Base-by-base conservation (phyloP, 805 yeast genomes). In the Wickerhamiella hasegawae region DNA sequence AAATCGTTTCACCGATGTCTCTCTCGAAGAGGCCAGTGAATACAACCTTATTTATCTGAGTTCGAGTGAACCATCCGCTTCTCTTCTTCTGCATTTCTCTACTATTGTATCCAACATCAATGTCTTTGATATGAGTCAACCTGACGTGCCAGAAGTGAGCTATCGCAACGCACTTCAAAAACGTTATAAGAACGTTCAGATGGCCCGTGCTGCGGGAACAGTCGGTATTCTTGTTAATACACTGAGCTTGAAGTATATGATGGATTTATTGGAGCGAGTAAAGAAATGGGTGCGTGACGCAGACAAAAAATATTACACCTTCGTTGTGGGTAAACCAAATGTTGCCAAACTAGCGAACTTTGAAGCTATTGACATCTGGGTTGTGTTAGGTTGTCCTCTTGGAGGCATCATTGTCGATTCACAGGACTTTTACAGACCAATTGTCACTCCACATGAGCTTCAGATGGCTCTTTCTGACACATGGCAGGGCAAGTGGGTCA, bases 261-360 rank as follows among this genome's bases (percentile, higher is more conserved):
- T 72, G 35, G 63, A 54, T n/a, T 58, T 87, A 24, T 63, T 87
- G 35, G 71, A 73, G 36, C 62, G 63, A 23, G 68, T 84, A 5
- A 68, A 71, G 12, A 52, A 60, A 18, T 67, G 77, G 55, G 71
- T 90, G 39, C 68, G 65, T 34, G 64, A 61, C 3, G 84, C 87
- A 0, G 95, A 81, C 2, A 90, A 90, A 57, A 90, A 90, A 51
- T 87, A 81, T 45, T 90, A 90, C 51, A 69, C 83, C 52, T 84
- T 90, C 59, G 97, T 85, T 3, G 97, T 90, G 3, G 98, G 98
- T 9, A 90, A 90, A 54, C 97, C 97, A 8, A 90, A 90, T 50
- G 96, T 90, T 15, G 94, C 98, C 18, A 90, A 90, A 50, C 62
- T 90, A 34, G 98, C 97, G 8, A 90, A 90, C 54, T 90, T 90